A percentile compares a stretch with the other conserved stretches of the same genome.
Conservation (phyloP, 2,329 filamentous ascomycete genomes). For the Raffaelea arxii region DNA sequence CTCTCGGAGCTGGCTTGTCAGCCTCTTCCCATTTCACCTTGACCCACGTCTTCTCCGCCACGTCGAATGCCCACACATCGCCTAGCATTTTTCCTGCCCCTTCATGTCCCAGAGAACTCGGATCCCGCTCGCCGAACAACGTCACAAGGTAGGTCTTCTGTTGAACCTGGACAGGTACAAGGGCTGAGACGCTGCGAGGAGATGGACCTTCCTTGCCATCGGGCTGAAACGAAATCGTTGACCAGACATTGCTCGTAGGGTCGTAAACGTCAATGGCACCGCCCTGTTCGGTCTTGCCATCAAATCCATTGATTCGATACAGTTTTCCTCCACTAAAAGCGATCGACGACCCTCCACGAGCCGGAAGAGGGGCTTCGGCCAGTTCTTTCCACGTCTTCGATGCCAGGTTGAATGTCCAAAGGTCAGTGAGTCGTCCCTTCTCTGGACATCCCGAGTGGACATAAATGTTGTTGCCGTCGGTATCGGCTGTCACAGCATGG, state of each 20-base stretch:
- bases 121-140: slow-evolving; percentile 29
- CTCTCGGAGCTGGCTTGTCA: slow-evolving; percentile 21
- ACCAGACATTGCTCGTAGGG: slow-evolving; percentile 15
- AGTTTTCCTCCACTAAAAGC: slow-evolving; percentile 24
- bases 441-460: slow-evolving; percentile 53
- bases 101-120: slow-evolving; percentile 26
- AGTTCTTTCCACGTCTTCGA: slow-evolving; percentile 40
- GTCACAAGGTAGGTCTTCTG: slow-evolving; percentile 22
- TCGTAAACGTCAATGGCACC: slow-evolving; percentile 42
- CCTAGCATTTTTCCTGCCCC: slow-evolving; percentile 29
- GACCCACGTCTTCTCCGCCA: slow-evolving; percentile 19
- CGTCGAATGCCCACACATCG: slow-evolving; percentile 30
- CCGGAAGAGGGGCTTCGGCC: slow-evolving; percentile 39
- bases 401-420: slow-evolving; percentile 48
- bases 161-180: slow-evolving; percentile 15
- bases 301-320: slow-evolving; percentile 56
- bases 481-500: slow-evolving; percentile 36
- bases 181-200: slow-evolving; percentile 21
- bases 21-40: slow-evolving; percentile 16
- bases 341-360: slow-evolving; percentile 44
- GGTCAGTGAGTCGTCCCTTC: slow-evolving; percentile 43
- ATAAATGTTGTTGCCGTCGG: slow-evolving; percentile 35
- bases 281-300: slow-evolving; percentile 49
- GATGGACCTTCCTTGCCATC: slow-evolving; percentile 20
- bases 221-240: slow-evolving; percentile 14